Conservation (phyloP, 2,329 filamentous ascomycete genomes). For the Talaromyces sp. region DNA sequence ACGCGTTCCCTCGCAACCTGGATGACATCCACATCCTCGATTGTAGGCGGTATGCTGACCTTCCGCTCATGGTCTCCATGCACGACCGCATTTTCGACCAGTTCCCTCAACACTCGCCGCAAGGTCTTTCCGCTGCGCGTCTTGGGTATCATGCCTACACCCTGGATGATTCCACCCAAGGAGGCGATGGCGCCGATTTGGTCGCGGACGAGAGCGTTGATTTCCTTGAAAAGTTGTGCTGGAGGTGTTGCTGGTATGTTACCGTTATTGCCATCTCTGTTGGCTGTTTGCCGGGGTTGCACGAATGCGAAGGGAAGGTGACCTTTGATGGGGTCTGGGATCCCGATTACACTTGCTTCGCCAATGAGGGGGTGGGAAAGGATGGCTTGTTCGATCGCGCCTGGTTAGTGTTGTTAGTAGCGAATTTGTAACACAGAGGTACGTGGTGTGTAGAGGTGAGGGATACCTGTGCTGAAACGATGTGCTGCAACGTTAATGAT, state of each 20-base stretch:
- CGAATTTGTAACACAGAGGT: not conserved
- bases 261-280: slow-evolving; percentile 42
- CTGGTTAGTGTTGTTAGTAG: slow-evolving; percentile 43
- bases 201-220: slow-evolving; percentile 60
- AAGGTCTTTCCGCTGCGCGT: slow-evolving; percentile 90
- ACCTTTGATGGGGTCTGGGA: slow-evolving; percentile 82
- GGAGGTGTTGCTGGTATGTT: slow-evolving; percentile 36
- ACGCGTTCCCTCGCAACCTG: slow-evolving; percentile 69
- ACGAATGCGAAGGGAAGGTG: slow-evolving; percentile 90
- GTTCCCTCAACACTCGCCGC: slow-evolving; percentile 72
- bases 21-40: slow-evolving; percentile 75
- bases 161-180: slow-evolving; percentile 80
- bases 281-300: slow-evolving; percentile 48
- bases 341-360: slow-evolving; percentile 80
- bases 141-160: slow-evolving; percentile 83
- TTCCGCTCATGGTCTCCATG: slow-evolving; percentile 67
- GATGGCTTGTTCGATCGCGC: slow-evolving; percentile 86
- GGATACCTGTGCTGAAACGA: slow-evolving; percentile 76
- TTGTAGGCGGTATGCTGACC: slow-evolving; percentile 74
- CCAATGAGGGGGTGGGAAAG: slow-evolving; percentile 73
- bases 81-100: slow-evolving; percentile 72
- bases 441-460: not conserved
- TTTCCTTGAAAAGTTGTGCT: slow-evolving; percentile 42
- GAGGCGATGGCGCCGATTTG: slow-evolving; percentile 86
- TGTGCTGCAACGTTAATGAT: slow-evolving; percentile 96